These are phyloP conservation scores for Candida cerambycidarum DNA, from an alignment of 805 yeast species.

Conservation along the genomic window DNA sequence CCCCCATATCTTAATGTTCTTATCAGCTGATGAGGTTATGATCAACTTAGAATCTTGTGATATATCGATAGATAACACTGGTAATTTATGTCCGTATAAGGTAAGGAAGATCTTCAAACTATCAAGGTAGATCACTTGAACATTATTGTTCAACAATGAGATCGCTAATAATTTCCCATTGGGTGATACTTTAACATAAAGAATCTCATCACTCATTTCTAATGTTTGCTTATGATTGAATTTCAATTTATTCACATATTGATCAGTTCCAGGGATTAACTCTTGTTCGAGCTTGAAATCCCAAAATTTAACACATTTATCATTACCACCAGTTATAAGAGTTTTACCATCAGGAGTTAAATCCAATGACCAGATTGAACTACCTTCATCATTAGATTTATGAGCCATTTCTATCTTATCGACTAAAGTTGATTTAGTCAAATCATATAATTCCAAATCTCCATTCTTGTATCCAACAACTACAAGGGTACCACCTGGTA, in stretches of 20 bases:
- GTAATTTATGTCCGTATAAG: conserved; percentile 93
- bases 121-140: conserved; percentile 87
- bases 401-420: conserved; percentile 73
- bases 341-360: conserved; percentile 81
- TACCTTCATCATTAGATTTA: conserved; percentile 42
- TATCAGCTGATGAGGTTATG: conserved; percentile 94
- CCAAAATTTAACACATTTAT: conserved; percentile 90
- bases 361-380: conserved; percentile 89
- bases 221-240: conserved; percentile 76
- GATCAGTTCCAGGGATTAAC: conserved; percentile 65
- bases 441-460: conserved; percentile 76
- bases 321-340: conserved; percentile 91
- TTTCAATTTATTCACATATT: conserved; percentile 52
- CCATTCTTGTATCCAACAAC: conserved; percentile 91
- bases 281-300: conserved; percentile 67
- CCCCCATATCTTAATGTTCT: conserved; percentile 98
- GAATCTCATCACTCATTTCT: conserved; percentile 82
- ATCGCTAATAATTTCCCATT: conserved; percentile 77
- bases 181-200: conserved; percentile 77
- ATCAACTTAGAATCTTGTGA: conserved; percentile 84
- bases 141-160: conserved; percentile 89
- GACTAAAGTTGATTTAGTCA: conserved; percentile 75
- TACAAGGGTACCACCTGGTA: conserved; percentile 89
- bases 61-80: conserved; percentile 90
- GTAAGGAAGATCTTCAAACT: conserved; percentile 84